phyloP scores from a whole-genome alignment of 2,329 filamentous ascomycete genomes.

The Huntiella bhutanensis region DNA sequence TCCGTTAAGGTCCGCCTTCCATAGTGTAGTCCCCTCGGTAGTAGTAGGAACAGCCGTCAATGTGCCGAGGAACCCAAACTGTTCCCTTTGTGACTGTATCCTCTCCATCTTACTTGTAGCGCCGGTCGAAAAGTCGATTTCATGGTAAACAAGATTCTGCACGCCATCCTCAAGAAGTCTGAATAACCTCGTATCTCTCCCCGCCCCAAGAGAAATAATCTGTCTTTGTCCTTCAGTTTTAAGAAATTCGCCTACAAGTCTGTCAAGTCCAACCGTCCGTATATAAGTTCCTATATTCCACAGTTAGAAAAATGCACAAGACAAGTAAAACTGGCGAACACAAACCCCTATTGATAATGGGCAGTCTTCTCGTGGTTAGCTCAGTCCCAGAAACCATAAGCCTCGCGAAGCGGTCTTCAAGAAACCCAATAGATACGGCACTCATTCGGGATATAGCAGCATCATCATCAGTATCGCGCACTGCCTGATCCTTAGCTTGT shows the following conservation, averaged over 20 bases:
- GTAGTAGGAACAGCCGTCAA: too few relatives aligned
- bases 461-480: conserved; percentile 83
- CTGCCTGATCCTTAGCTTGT: conserved; percentile 45
- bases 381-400: conserved; percentile 40
- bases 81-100: too few relatives aligned
- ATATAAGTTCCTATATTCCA: conserved; percentile 61
- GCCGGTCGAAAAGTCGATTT: conserved; percentile 72
- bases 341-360: conserved; percentile 82
- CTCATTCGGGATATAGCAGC: conserved; percentile 77
- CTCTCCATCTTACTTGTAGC: conserved; percentile 10
- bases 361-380: conserved; percentile 43
- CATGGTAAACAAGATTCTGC: conserved; percentile 54
- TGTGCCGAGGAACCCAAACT: too few relatives aligned
- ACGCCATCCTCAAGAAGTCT: conserved; percentile 39
- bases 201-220: conserved; percentile 81
- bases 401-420: conserved; percentile 61
- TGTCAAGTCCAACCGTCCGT: conserved; percentile 66
- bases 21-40: not conserved
- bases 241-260: conserved; percentile 56
- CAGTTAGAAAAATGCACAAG: not conserved
- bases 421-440: conserved; percentile 68
- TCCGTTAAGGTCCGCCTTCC: not conserved
- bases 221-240: conserved; percentile 34
- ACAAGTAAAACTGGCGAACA: not conserved
- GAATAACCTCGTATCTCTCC: conserved; percentile 80